Conservation (phyloP, 768 basidiomycete species). For the Tremella mesenterica region DNA sequence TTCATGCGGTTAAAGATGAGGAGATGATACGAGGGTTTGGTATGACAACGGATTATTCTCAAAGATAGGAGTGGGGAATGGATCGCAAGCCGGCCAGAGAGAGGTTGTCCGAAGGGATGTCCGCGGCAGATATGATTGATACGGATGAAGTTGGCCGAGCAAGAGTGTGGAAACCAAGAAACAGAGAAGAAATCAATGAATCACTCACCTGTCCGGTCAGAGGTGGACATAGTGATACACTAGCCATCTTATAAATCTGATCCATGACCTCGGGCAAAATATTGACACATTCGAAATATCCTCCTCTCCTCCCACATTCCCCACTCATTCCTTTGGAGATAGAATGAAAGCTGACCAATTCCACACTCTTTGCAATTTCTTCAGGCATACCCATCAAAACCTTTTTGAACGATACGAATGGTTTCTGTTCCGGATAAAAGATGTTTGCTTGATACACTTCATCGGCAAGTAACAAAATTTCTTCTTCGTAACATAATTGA, state of each 20-base stretch:
- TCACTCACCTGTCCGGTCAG: constrained; percentile 55
- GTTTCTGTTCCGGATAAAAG: constrained; percentile 55
- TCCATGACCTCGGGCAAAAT: constrained; percentile 66
- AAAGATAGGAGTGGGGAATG: not conserved
- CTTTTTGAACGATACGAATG: constrained; percentile 92
- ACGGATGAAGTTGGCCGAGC: not conserved
- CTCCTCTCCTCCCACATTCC: constrained; percentile 94
- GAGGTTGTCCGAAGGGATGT: not conserved
- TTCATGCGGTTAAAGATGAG: no score
- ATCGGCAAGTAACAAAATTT: constrained; percentile 84
- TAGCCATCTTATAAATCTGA: constrained; percentile 93
- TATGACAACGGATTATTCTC: not conserved
- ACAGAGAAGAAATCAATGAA: not conserved
- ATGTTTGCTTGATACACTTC: constrained; percentile 98
- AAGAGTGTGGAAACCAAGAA: not conserved
- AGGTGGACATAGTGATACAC: constrained; percentile 80
- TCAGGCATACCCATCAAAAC: constrained; percentile 60
- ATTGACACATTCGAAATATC: constrained; percentile 90
- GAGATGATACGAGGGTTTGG: no score
- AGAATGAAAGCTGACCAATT: constrained; percentile 91
- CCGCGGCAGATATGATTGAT: not conserved
- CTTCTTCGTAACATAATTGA: constrained; percentile 72
- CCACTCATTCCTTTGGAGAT: constrained; percentile 94
- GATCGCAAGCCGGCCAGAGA: not conserved
- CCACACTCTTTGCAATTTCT: constrained; percentile 50